Percentiles rank a stretch among this genome's conserved stretches.
Conservation (phyloP, 164 flowering plant genomes). For the Magnolia kwangsiensis region DNA sequence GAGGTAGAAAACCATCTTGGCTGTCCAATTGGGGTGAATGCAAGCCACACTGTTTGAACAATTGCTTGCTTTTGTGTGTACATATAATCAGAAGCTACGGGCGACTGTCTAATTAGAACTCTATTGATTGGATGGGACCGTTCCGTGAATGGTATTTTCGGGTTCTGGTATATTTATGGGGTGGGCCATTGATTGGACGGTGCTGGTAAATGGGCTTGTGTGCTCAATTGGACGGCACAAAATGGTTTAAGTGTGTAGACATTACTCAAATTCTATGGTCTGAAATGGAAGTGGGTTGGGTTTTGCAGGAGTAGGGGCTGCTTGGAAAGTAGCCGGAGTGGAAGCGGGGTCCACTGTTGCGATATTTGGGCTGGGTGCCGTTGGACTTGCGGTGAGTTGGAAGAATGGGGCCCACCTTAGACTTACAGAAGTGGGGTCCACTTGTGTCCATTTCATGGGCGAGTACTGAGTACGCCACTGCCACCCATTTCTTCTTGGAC, state of each 20-base stretch:
- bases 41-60: neutral
- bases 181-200: no score
- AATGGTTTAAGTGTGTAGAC: no score
- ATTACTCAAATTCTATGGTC: no score
- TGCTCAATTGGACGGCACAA: neutral
- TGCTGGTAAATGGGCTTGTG: neutral
- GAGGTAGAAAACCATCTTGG: neutral
- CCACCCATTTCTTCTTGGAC: no score
- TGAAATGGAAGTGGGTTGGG: neutral
- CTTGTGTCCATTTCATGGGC: neutral
- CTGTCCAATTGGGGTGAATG: neutral
- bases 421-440: neutral
- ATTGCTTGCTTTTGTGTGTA: no score
- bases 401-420: neutral
- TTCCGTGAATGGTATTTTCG: no score
- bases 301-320: conserved; percentile 56
- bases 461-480: neutral
- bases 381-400: conserved; percentile 60
- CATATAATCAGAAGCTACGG: no score
- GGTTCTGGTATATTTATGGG: no score
- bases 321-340: conserved; percentile 53
- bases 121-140: no score
- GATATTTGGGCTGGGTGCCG: conserved; percentile 61
- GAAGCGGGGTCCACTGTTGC: conserved; percentile 56
- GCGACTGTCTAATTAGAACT: no score